A percentile compares a stretch with the other conserved stretches of the same genome.
Conservation (phyloP, 805 yeast genomes). For the Candida incommunis region DNA sequence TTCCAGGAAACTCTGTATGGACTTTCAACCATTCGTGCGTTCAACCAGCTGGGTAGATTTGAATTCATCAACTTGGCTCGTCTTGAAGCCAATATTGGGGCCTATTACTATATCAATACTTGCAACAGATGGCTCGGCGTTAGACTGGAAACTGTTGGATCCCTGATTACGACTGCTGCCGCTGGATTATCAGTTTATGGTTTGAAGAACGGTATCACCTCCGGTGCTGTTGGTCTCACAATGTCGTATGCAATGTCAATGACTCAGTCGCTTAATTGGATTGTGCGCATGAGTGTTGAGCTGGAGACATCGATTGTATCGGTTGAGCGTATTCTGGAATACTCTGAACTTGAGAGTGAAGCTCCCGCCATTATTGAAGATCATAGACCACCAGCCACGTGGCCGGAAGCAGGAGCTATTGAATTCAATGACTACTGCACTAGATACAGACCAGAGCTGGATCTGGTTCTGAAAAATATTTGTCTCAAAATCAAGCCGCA, state of each 20-base stretch:
- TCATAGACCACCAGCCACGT: constrained; percentile 35
- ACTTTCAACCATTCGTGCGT: constrained; percentile 66
- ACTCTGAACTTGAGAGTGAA: constrained; percentile 65
- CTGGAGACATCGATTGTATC: constrained; percentile 96
- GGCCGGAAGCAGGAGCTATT: constrained; percentile 67
- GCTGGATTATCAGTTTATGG: constrained; percentile 69
- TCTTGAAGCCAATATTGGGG: constrained; percentile 79
- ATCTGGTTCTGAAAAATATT: constrained; percentile 60
- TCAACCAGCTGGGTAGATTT: constrained; percentile 51
- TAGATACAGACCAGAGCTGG: constrained; percentile 69
- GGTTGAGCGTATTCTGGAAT: constrained; percentile 88
- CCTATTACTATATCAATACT: constrained; percentile 81
- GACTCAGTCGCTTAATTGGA: constrained; percentile 92
- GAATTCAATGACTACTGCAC: constrained; percentile 64
- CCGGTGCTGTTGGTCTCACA: constrained; percentile 90
- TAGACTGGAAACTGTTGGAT: constrained; percentile 81
- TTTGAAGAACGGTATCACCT: constrained; percentile 58
- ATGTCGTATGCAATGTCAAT: constrained; percentile 86
- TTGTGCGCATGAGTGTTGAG: constrained; percentile 97
- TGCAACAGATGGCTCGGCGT: constrained; percentile 98
- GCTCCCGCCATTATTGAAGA: constrained; percentile 60
- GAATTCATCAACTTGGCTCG: constrained; percentile 34
- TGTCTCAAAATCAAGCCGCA: constrained; percentile 47
- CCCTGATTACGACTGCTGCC: constrained; percentile 73
- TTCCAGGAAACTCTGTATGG: constrained; percentile 74